These are phyloP conservation scores for Termitomyces sp. DNA, from an alignment of 768 basidiomycete genomes.

Conservation along the genomic window DNA sequence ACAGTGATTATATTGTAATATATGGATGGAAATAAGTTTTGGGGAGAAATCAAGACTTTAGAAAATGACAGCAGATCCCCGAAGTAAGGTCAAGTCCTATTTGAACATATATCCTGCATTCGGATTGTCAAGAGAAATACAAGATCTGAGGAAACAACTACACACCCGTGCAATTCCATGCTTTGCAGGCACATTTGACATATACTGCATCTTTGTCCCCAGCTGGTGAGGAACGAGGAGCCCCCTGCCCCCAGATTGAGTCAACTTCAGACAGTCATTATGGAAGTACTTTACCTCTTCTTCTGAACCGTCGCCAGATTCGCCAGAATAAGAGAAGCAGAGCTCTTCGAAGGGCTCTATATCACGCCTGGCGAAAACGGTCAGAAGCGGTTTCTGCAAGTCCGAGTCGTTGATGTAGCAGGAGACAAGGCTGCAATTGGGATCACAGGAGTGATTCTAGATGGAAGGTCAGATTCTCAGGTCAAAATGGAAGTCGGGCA, in stretches of 20 bases:
- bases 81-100: constrained; percentile 1
- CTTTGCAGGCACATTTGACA: constrained; percentile 49
- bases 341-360: constrained; percentile 69
- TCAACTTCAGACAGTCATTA: background rate
- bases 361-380: constrained; percentile 65
- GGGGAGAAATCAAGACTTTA: background rate
- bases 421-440: constrained; percentile 72
- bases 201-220: constrained; percentile 42
- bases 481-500: background rate
- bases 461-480: background rate
- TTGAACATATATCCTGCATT: constrained; percentile 21
- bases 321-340: constrained; percentile 72
- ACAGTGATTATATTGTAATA: background rate
- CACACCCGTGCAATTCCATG: constrained; percentile 49
- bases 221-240: constrained; percentile 2
- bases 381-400: constrained; percentile 63
- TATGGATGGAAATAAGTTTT: background rate
- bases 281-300: constrained; percentile 29
- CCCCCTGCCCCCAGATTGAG: background rate
- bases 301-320: constrained; percentile 24
- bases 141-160: background rate
- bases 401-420: constrained; percentile 81
- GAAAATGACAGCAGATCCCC: background rate
- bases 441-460: constrained; percentile 91
- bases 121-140: background rate